Base-by-base conservation (phyloP, 208 protist species). In the Histomonas meleagridis region DNA sequence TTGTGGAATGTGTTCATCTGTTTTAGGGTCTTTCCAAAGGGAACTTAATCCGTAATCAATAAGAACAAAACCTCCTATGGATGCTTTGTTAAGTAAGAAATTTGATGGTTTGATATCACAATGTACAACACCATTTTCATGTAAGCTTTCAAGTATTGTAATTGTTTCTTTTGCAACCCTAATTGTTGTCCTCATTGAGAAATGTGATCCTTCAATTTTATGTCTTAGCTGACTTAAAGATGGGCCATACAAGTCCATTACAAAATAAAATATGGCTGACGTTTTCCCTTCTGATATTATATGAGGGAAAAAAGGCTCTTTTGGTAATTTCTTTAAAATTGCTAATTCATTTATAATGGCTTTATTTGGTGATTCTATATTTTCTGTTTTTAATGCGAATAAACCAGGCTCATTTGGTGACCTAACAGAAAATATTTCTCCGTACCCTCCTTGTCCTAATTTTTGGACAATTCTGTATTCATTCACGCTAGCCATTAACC, bases 381-480 rank as follows among this genome's bases (percentile, higher is more conserved):
- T 86, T 86, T 86, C 76, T 32, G 76, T 86, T 55, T 86, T 86
- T 43, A 86, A 51, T 55, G 76, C 76, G 26, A 55, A 55, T 10
- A 86, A 32, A 35, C 16, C n/a, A n/a, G 51, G 40, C 4, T 51
- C 21, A n/a, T 86, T 3, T 26, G 43, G 40, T 16, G 23, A 38
- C 5, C 38, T 10, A 18, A 48, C 76, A 1, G 76, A 43, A 48
- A 51, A 86, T 18, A 86, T 86, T 49, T 86, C 76, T 1, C 76
- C 76, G 26, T 86, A 86, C 3, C 76, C 76, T n/a, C 76, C 76
- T 12, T 40, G 55, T 3, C 76, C 76, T 1, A 86, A n/a, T 46
- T 46, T 86, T 55, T 86, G 76, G 0, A 86, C 46, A 1, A 86
- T 86, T 38, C n/a, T n/a, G n/a, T n/a, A n/a, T n/a, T n/a, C n/a